A percentile compares a stretch with the other conserved stretches of the same genome.
Evolutionary conservation across 1,139 yeast species (phyloP).

Genomic region (Magnusiomyces paraingens): DNA sequence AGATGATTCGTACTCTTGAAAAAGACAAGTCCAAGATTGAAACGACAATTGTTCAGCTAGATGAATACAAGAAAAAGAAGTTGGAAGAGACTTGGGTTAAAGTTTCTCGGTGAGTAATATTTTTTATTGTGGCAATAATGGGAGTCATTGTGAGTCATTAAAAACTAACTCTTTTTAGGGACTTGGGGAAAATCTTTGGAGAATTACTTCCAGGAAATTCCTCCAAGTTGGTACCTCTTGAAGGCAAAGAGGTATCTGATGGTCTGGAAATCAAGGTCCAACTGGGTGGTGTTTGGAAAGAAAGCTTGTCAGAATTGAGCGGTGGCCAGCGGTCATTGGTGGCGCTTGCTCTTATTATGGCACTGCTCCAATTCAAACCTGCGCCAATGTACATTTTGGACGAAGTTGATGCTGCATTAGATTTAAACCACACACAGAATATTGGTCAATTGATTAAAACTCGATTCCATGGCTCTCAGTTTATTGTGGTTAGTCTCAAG

Average conservation of each 20-base stretch:
- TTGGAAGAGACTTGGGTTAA: slow-evolving; percentile 77
- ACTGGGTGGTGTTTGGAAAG: slow-evolving; percentile 92
- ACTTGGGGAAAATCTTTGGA: slow-evolving; percentile 88
- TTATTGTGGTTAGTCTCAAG: slow-evolving; percentile 90
- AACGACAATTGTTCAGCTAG: slow-evolving; percentile 78
- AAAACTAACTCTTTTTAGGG: slow-evolving; percentile 29
- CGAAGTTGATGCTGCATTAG: slow-evolving; percentile 98
- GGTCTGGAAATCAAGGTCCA: slow-evolving; percentile 91
- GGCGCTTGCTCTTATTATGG: slow-evolving; percentile 85
- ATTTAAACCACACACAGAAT: slow-evolving; percentile 93
- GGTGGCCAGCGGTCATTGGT: slow-evolving; percentile 97
- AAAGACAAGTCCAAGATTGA: slow-evolving; percentile 87
- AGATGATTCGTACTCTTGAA: slow-evolving; percentile 82
- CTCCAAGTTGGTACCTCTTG: slow-evolving; percentile 81
- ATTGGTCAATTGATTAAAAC: slow-evolving; percentile 95
- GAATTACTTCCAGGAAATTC: slow-evolving; percentile 86
- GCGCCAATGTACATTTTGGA: slow-evolving; percentile 98
- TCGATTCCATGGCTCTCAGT: slow-evolving; percentile 90
- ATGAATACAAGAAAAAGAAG: slow-evolving; percentile 81
- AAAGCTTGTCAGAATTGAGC: slow-evolving; percentile 86
- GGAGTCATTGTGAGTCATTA: neutral
- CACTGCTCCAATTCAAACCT: slow-evolving; percentile 87
- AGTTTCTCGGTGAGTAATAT: slow-evolving; percentile 39
- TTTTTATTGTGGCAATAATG: neutral
- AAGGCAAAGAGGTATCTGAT: slow-evolving; percentile 73